These are phyloP conservation scores for Aspergillus sp. DNA, from an alignment of 2,329 filamentous ascomycete species.

Conservation along the genomic window DNA sequence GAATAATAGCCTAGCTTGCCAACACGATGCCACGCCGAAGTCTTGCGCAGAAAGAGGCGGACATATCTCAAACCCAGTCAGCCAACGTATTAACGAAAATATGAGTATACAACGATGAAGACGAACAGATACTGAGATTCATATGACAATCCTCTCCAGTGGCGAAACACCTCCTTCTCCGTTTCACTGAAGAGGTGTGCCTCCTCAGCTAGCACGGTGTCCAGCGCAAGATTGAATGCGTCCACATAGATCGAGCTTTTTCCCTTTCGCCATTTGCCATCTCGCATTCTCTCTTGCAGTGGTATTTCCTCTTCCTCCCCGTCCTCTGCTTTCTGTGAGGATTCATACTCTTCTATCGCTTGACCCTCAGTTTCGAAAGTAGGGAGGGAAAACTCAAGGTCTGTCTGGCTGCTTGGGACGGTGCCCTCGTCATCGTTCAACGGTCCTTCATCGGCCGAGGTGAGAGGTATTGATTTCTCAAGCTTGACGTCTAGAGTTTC, in stretches of 20 bases:
- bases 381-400: conserved; percentile 71
- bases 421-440: conserved; percentile 19
- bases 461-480: conserved; percentile 24
- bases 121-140: conserved; percentile 86
- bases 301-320: conserved; percentile 15
- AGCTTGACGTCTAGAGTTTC: conserved; percentile 37
- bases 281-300: conserved; percentile 53
- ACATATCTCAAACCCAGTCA: conserved; percentile 65
- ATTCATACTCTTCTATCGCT: conserved; percentile 78
- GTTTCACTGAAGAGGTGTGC: conserved; percentile 79
- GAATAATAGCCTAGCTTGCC: conserved; percentile 74
- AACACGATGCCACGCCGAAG: conserved; percentile 84
- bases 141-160: conserved; percentile 74
- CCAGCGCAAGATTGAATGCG: conserved; percentile 89
- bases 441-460: not conserved
- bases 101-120: not conserved
- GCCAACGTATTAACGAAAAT: not conserved
- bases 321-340: conserved; percentile 60
- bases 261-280: conserved; percentile 68
- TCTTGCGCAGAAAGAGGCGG: conserved; percentile 87
- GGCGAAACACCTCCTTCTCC: conserved; percentile 72
- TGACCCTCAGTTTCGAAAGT: conserved; percentile 65
- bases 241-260: conserved; percentile 94
- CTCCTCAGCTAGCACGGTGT: conserved; percentile 87
- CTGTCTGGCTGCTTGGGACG: conserved; percentile 53